phyloP scores from a whole-genome alignment of 257 asterid genomes.

The Solanum ossicruentum region DNA sequence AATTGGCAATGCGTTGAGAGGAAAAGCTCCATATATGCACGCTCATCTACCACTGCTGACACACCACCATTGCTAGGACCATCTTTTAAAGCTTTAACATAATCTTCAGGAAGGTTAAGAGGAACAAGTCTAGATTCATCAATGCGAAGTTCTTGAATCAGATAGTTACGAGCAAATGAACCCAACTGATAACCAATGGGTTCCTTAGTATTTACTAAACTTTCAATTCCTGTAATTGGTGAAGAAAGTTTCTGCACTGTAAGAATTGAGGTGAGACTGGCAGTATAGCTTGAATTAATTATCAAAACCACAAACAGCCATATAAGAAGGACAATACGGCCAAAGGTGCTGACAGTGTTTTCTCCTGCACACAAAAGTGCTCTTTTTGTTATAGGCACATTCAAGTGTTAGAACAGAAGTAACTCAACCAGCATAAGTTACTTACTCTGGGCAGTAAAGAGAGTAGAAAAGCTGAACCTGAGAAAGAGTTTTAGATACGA shows the following conservation, averaged over 20 bases:
- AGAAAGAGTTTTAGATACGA: not conserved
- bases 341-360: slow-evolving; percentile 37
- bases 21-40: slow-evolving; percentile 46
- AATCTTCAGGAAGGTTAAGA: slow-evolving; percentile 43
- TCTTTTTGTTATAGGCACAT: not conserved
- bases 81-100: slow-evolving; percentile 28
- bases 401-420: not conserved
- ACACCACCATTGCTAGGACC: slow-evolving; percentile 52
- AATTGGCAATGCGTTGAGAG: slow-evolving; percentile 36
- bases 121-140: slow-evolving; percentile 42
- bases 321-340: slow-evolving; percentile 34
- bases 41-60: slow-evolving; percentile 47
- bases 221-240: slow-evolving; percentile 43
- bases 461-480: slow-evolving; percentile 34
- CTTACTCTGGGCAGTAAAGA: slow-evolving; percentile 24
- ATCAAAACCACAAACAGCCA: slow-evolving; percentile 61
- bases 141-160: slow-evolving; percentile 33
- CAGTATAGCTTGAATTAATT: slow-evolving; percentile 51
- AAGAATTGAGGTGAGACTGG: slow-evolving; percentile 59
- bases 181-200: slow-evolving; percentile 46
- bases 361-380: slow-evolving; percentile 27
- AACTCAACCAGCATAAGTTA: not conserved
- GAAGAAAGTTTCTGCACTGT: slow-evolving; percentile 52
- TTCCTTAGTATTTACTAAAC: slow-evolving; percentile 19
- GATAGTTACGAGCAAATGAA: slow-evolving; percentile 42